Conservation (phyloP, 441 rosid genomes). For the Dalechampia spathulata region DNA sequence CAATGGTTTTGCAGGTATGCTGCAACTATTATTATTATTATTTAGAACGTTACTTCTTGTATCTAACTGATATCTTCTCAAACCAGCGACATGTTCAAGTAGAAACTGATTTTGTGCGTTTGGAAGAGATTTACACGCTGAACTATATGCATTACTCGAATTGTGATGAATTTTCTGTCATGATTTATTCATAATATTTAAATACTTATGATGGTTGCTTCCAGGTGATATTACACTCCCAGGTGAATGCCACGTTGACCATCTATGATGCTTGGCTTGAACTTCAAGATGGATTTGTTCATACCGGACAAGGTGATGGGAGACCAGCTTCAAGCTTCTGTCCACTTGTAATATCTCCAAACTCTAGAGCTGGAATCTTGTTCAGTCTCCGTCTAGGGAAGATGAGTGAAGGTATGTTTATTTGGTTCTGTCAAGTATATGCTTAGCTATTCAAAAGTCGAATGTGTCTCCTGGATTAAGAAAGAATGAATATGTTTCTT, state of each 20-base stretch:
- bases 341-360: slow-evolving; percentile 78
- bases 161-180: background rate
- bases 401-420: slow-evolving; percentile 40
- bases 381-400: slow-evolving; percentile 67
- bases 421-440: slow-evolving; percentile 2
- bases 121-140: background rate
- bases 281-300: slow-evolving; percentile 91
- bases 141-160: background rate
- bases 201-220: slow-evolving; percentile 4
- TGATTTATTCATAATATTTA: background rate
- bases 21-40: slow-evolving; percentile 9
- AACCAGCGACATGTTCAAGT: background rate
- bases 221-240: slow-evolving; percentile 91
- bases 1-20: slow-evolving; percentile 80
- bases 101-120: background rate
- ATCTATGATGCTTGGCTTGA: slow-evolving; percentile 92
- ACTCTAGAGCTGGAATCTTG: slow-evolving; percentile 71
- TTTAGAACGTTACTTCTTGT: background rate
- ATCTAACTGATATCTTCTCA: background rate
- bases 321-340: slow-evolving; percentile 78
- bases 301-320: slow-evolving; percentile 58
- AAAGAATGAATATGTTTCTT: background rate
- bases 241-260: slow-evolving; percentile 83
- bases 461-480: background rate
- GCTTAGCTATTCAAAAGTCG: background rate